phyloP scores from a whole-genome alignment of 495 filamentous ascomycete genomes.

The Rostrohypoxylon terebratum region DNA sequence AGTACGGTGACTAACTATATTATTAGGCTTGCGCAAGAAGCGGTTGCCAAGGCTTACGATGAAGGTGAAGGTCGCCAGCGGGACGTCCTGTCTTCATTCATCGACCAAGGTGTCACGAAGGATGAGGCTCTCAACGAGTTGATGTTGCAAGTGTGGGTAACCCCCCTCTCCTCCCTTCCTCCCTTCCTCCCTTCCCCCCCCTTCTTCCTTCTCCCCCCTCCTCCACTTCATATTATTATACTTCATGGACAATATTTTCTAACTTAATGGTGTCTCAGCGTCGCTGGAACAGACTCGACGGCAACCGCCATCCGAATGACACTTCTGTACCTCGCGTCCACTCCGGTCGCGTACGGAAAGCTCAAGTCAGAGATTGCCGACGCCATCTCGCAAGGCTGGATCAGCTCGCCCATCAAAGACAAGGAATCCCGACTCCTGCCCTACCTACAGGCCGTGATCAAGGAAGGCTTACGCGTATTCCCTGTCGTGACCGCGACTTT shows the following conservation, averaged over 20 bases:
- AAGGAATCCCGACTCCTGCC: conserved; percentile 56
- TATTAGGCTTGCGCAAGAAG: conserved; percentile 52
- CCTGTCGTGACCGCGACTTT: conserved; percentile 50
- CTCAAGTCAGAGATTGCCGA: conserved; percentile 68
- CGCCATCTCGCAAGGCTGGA: conserved; percentile 40
- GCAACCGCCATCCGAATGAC: conserved; percentile 68
- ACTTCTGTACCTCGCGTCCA: conserved; percentile 63
- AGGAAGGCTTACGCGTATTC: conserved; percentile 59
- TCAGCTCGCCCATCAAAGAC: conserved; percentile 52
- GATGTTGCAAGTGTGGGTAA: conserved; percentile 54
- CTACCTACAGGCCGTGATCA: conserved; percentile 62
- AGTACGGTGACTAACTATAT: background rate
- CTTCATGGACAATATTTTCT: background rate
- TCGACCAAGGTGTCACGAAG: conserved; percentile 54
- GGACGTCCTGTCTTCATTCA: conserved; percentile 60
- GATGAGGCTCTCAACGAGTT: conserved; percentile 58
- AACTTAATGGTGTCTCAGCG: conserved; percentile 33
- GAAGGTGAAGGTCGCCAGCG: conserved; percentile 35
- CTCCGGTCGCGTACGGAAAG: conserved; percentile 60
- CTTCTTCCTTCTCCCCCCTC: too few species aligned
- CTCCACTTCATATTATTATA: background rate
- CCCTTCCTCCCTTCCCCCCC: too few species aligned
- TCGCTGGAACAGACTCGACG: conserved; percentile 72
- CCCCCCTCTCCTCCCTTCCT: too few species aligned
- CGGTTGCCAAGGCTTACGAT: conserved; percentile 48